Conservation (phyloP, 2,329 filamentous ascomycete genomes). For the Aspergillus latus region DNA sequence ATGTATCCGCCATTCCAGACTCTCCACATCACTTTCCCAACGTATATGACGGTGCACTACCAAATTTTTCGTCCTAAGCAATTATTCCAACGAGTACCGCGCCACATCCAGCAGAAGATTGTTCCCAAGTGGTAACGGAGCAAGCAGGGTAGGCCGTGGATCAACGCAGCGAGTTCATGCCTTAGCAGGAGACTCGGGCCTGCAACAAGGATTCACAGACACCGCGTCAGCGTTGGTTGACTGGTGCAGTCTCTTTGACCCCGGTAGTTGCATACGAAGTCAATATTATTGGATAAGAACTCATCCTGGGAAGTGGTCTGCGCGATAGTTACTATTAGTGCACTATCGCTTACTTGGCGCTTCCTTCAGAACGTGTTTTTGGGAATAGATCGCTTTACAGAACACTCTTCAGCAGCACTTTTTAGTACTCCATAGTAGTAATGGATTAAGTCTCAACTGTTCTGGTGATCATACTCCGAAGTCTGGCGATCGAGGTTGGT, state of each 20-base stretch:
- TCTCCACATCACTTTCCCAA: slow-evolving; percentile 15
- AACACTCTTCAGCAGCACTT: no score
- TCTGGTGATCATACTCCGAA: neutral
- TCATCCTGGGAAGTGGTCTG: slow-evolving; percentile 4
- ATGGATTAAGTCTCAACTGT: neutral
- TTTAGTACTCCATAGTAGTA: neutral
- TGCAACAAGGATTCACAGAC: neutral
- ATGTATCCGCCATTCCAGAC: slow-evolving; percentile 17
- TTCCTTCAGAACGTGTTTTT: neutral
- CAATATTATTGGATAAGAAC: neutral
- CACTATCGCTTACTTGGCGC: slow-evolving; percentile 15
- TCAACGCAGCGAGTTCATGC: neutral
- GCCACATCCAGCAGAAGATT: neutral
- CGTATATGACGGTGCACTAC: neutral
- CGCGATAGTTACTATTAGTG: slow-evolving; percentile 19
- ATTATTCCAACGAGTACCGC: no score
- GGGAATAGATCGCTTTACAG: neutral
- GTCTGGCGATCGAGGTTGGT: neutral
- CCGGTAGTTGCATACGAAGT: neutral
- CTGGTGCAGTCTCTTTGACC: neutral
- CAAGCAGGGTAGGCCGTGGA: neutral
- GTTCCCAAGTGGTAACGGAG: neutral
- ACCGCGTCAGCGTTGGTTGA: neutral
- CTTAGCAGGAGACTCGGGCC: neutral
- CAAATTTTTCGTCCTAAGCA: no score